Evolutionary conservation across 306 rosid genomes (phyloP).

Genomic region (Cyamopsis tetragonoloba): DNA sequence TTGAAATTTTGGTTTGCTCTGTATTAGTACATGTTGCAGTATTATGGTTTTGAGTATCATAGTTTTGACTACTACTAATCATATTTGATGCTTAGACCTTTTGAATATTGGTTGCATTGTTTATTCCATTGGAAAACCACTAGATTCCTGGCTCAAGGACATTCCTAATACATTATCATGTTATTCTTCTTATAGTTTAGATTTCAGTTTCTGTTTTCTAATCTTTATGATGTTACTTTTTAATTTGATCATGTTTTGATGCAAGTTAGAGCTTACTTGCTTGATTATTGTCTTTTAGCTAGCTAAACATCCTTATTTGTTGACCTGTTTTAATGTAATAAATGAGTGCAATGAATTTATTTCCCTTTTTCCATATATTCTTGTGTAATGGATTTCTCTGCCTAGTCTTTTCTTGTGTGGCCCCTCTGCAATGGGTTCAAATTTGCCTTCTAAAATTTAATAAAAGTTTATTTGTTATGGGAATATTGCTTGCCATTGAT

Average conservation of each 20-base stretch:
- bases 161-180: conserved; percentile 21
- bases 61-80: too few species aligned
- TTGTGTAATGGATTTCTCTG: conserved; percentile 19
- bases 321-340: conserved; percentile 47
- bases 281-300: conserved; percentile 33
- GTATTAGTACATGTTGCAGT: too few species aligned
- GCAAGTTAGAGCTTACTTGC: conserved; percentile 29
- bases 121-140: conserved; percentile 81
- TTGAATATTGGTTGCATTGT: conserved; percentile 85
- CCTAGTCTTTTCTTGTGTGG: conserved; percentile 20
- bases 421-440: too few species aligned
- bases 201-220: conserved; percentile 23
- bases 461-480: neutral
- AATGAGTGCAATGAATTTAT: conserved; percentile 24
- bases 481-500: neutral
- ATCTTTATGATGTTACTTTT: neutral
- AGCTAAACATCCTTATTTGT: conserved; percentile 36
- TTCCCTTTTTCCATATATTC: conserved; percentile 22
- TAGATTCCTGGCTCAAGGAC: conserved; percentile 87
- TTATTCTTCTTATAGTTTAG: conserved; percentile 27
- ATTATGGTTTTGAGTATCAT: too few species aligned
- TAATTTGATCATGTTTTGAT: conserved; percentile 27
- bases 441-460: too few species aligned
- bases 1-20: too few species aligned
- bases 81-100: too few species aligned